A percentile compares a stretch with the other conserved stretches of the same genome.
phyloP scores from a whole-genome alignment of 176 grass and related monocot genomes.

The Carex myosuroides region DNA sequence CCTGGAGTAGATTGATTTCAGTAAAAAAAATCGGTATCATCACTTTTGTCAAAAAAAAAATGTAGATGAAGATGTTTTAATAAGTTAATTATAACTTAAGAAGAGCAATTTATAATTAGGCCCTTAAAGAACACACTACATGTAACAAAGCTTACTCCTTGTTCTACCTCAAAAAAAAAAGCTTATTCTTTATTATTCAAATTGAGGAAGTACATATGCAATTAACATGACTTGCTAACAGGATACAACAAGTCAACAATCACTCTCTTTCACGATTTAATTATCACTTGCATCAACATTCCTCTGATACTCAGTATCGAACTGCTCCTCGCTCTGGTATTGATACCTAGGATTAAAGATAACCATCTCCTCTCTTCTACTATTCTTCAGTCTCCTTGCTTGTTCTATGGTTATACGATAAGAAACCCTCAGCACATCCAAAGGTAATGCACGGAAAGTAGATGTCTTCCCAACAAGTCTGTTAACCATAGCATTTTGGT shows the following conservation, averaged over 20 bases:
- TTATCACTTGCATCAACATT: background rate
- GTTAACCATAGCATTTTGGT: constrained; percentile 7
- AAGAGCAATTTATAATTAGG: too few species aligned
- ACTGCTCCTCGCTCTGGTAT: background rate
- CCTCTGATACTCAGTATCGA: background rate
- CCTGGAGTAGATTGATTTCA: too few species aligned
- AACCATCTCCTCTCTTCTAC: constrained; percentile 17
- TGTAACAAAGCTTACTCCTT: background rate
- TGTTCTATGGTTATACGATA: constrained; percentile 22
- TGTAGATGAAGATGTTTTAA: too few species aligned
- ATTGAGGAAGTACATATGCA: background rate
- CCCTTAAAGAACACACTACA: too few species aligned
- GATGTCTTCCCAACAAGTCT: constrained; percentile 14
- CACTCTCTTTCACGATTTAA: background rate
- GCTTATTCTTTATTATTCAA: background rate
- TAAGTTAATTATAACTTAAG: too few species aligned
- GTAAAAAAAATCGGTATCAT: too few species aligned
- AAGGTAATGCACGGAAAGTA: background rate
- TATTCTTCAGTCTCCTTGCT: constrained; percentile 23
- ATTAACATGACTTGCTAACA: background rate
- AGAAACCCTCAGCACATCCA: constrained; percentile 18
- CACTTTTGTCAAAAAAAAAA: too few species aligned
- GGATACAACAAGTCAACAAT: background rate
- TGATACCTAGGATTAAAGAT: constrained; percentile 11
- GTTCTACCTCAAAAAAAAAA: background rate